Evolutionary conservation across 2,329 filamentous ascomycete genomes (phyloP), one percentile per base, ranked within the genome.

Genomic region (Ophiostoma populinum): DNA sequence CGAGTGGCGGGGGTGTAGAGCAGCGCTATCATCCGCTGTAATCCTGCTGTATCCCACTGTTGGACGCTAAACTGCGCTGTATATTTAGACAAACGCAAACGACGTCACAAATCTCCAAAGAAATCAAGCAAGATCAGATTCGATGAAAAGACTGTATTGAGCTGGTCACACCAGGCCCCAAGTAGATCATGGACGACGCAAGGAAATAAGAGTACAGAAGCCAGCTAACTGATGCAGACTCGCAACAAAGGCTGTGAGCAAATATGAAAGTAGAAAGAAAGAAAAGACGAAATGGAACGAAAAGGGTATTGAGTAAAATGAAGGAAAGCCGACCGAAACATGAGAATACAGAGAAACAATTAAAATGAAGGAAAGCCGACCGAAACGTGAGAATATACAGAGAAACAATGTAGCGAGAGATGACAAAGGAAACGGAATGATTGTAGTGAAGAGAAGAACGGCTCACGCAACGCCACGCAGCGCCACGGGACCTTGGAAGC

Each of bases 231-330:
- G 9, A 30, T 7, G 7, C 19, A 19, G 29, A 22, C 4, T n/a
- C n/a, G n/a, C n/a, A n/a, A n/a, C n/a, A n/a, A n/a, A n/a, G n/a
- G n/a, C 30, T 20, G 19, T 22, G 12, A 13, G 8, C 6, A 22
- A 13, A 17, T 10, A 22, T 16, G 7, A 21, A 24, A 7, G 9
- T 27, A 16, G 15, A 38, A 6, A 24, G 21, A 21, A 13, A 29
- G 15, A 32, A 26, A 12, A 13, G 9, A 30, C 18, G 25, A 33
- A 25, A 20, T 24, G 19, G 16, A 32, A 31, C 24, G 19, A 24
- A 38, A 27, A 38, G 36, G 36, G 36, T 38, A 38, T 38, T 38
- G 31, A 27, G 32, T 24, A 35, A 10, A 15, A 34, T 22, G 28
- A 32, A 22, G 17, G 17, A 29, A 35, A 21, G 20, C 9, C 18